Evolutionary conservation across 768 basidiomycete genomes (phyloP).

Genomic region (Phanerochaete carnosa): DNA sequence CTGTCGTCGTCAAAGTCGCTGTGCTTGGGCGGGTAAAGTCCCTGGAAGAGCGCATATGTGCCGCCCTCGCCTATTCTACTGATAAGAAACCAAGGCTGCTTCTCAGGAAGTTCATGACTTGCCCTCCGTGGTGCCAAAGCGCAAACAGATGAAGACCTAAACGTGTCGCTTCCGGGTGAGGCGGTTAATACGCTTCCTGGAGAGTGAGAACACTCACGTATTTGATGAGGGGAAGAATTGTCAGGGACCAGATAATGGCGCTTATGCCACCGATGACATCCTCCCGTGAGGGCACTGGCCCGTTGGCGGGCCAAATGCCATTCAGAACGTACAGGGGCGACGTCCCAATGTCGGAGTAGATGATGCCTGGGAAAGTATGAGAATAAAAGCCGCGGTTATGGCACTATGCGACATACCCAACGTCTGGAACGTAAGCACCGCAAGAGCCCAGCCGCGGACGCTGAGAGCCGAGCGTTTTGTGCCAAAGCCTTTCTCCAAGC

Average conservation of each 20-base stretch:
- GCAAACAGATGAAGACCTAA: constrained; percentile 47
- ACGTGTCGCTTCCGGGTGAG: not conserved
- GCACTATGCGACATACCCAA: constrained; percentile 17
- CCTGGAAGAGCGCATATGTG: constrained; percentile 60
- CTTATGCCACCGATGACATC: constrained; percentile 62
- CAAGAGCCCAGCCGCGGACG: constrained; percentile 18
- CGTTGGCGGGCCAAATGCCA: constrained; percentile 54
- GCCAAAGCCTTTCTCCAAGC: not conserved
- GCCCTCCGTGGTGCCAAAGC: constrained; percentile 52
- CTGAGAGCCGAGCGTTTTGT: constrained; percentile 4
- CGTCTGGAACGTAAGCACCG: constrained; percentile 29
- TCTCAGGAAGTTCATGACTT: not conserved
- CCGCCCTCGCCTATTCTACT: constrained; percentile 57
- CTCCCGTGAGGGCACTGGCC: constrained; percentile 47
- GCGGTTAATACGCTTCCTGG: not conserved
- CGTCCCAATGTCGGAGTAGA: constrained; percentile 49
- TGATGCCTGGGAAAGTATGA: constrained; percentile 28
- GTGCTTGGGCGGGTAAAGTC: constrained; percentile 48
- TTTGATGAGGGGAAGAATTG: constrained; percentile 61
- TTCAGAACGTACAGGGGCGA: constrained; percentile 65
- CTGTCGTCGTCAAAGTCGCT: constrained; percentile 41
- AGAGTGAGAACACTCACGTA: constrained; percentile 41
- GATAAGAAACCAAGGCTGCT: not conserved
- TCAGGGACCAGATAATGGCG: constrained; percentile 64
- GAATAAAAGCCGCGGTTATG: not conserved